These are phyloP conservation scores for Diaporthe destruens DNA, from an alignment of 2,329 filamentous ascomycete genomes.

Conservation along the genomic window DNA sequence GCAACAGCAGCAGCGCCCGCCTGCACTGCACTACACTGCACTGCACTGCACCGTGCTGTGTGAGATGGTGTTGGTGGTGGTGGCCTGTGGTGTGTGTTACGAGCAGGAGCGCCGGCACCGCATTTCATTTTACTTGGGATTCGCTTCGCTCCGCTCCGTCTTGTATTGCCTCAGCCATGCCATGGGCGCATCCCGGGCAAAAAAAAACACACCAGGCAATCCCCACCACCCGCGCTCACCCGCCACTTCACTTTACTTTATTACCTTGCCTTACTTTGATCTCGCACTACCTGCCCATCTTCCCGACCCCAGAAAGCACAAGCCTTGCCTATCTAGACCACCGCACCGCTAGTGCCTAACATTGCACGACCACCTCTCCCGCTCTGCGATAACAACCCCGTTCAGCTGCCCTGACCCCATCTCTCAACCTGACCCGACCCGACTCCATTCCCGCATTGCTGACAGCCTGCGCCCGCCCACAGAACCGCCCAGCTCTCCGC, in stretches of 20 bases:
- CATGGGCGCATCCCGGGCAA: conserved; percentile 29
- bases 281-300: not conserved
- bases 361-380: conserved; percentile 16
- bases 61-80: not conserved
- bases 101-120: conserved; percentile 4
- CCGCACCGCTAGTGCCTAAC: conserved; percentile 8
- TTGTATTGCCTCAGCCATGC: conserved; percentile 36
- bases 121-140: conserved; percentile 2
- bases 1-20: not conserved
- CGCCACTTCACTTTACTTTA: conserved; percentile 27
- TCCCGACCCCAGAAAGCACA: conserved; percentile 13
- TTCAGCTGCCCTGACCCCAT: conserved; percentile 6
- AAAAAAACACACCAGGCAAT: conserved; percentile 20
- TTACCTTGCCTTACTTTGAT: conserved; percentile 21
- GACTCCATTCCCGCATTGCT: conserved; percentile 43
- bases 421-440: not conserved
- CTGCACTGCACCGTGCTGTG: not conserved
- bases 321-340: conserved; percentile 20
- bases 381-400: conserved; percentile 28
- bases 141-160: conserved; percentile 18
- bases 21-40: not conserved
- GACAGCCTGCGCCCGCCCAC: conserved; percentile 47
- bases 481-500: conserved; percentile 69
- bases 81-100: not conserved
- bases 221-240: conserved; percentile 23